Base-by-base conservation (phyloP, 2,329 filamentous ascomycete genomes). In the Samsoniella hepiali region DNA sequence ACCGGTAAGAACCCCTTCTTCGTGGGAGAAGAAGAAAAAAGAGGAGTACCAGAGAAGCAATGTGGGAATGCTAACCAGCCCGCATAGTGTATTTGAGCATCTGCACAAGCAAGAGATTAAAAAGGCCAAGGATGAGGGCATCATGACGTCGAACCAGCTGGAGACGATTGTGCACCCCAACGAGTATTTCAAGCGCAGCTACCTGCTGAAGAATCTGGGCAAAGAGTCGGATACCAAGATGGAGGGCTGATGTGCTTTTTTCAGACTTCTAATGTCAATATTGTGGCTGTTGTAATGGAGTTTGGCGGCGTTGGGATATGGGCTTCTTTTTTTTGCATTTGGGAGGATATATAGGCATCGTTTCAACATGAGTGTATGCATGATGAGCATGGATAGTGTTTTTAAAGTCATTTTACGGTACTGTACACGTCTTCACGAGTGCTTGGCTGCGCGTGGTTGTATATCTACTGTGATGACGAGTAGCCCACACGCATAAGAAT, bases 161-260 rank as follows among this genome's bases (percentile, higher is more conserved):
- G 94, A 98, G 77, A 98, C 94, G 0, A 96, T 99, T 72, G 88
- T 97, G 29, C 95, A 99, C 77, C 95, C 95, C 11, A 99, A 99
- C 74, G 93, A 94, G 68, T 99, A 97, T 77, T 99, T 98, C 77
- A 97, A 97, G 82, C 84, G 94, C 63, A 96, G 93, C 74, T 98
- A 92, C 75, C 72, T 96, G 69, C 79, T 99, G 65, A 97, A 93
- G 80, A 91, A 95, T 73, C 75, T 96, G 32, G 88, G 77, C 58
- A 86, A 77, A 29, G 78, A 78, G 65, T 76, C 79, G 22, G 84
- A 87, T 65, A 76, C 83, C 38, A 83, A 84, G 75, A 87, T 88
- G 83, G 82, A 82, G 64, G 79, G 73, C 67, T 87, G 38, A 59
- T 31, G 0, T 27, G 36, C 6, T 3, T 38, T 15, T 40, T 40